Percentiles rank a stretch among this genome's conserved stretches.
Conservation (phyloP, 768 basidiomycete genomes). For the Pisolithus albus region DNA sequence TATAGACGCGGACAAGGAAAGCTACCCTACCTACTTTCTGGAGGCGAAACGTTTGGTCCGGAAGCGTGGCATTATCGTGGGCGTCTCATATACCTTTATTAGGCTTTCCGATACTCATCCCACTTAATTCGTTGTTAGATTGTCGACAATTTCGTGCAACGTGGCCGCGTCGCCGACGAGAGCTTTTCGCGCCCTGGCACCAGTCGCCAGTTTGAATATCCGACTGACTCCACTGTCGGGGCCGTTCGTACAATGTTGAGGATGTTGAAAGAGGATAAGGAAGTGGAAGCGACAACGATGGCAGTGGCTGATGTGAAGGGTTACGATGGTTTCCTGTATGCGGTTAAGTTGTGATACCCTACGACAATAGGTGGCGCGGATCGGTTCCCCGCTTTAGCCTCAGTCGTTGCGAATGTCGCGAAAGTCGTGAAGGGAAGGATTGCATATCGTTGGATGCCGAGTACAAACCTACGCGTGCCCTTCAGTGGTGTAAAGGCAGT, state of each 20-base stretch:
- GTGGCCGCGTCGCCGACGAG: conserved; percentile 40
- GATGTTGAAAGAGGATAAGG: conserved; percentile 41
- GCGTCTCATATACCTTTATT: conserved; percentile 13
- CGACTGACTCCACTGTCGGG: conserved; percentile 28
- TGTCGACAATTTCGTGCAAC: conserved; percentile 56
- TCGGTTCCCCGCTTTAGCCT: no score
- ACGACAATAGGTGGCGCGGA: no score
- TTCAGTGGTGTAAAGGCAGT: no score
- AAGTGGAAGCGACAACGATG: conserved; percentile 46
- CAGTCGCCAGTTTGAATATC: no score
- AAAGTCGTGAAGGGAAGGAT: no score
- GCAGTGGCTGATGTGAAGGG: conserved; percentile 46
- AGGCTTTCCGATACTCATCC: neutral
- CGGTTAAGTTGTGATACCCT: conserved; percentile 13
- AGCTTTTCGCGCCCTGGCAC: conserved; percentile 22
- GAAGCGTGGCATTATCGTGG: conserved; percentile 55
- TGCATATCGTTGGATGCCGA: no score
- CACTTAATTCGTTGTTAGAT: conserved; percentile 28
- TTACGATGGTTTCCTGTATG: conserved; percentile 49
- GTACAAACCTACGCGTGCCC: no score
- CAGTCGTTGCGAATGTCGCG: no score
- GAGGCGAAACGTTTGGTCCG: conserved; percentile 56
- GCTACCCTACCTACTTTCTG: conserved; percentile 48
- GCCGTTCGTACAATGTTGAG: conserved; percentile 43
- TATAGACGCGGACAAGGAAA: conserved; percentile 66